Percentiles rank a stretch among this genome's conserved stretches.
phyloP scores from a whole-genome alignment of 768 basidiomycete genomes.

The Suillus weaverae region DNA sequence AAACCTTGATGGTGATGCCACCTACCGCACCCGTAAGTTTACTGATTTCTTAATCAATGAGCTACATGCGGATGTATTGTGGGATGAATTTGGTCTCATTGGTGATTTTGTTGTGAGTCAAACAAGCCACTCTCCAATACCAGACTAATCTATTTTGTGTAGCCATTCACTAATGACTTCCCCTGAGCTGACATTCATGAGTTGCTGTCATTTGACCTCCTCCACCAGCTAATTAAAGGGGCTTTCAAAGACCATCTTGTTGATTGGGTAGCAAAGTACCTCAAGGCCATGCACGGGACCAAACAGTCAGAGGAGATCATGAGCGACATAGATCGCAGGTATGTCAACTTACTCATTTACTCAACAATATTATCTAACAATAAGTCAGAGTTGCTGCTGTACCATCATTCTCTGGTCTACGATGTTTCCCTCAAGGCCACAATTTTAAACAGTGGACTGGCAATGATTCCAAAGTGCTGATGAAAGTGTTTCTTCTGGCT shows the following conservation, averaged over 20 bases:
- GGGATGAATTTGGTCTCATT: slow-evolving; percentile 37
- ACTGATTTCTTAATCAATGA: slow-evolving; percentile 20
- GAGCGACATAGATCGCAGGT: no score
- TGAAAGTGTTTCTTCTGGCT: not conserved
- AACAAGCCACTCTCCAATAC: not conserved
- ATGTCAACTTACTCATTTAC: not conserved
- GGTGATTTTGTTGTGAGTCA: slow-evolving; percentile 32
- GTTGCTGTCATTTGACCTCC: not conserved
- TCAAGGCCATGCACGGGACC: no score
- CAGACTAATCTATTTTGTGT: not conserved
- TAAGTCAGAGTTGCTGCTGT: no score
- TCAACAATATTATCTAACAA: not conserved
- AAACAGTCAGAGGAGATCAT: no score
- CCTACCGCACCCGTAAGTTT: slow-evolving; percentile 24
- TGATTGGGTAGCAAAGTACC: not conserved
- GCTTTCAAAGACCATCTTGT: slow-evolving; percentile 3
- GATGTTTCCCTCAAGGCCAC: no score
- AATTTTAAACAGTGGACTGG: no score
- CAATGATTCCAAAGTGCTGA: no score
- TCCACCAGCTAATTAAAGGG: slow-evolving; percentile 3
- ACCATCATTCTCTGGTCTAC: no score
- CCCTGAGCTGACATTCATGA: not conserved
- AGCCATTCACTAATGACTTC: slow-evolving; percentile 2
- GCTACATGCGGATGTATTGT: slow-evolving; percentile 30
- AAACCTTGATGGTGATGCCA: slow-evolving; percentile 21